These are phyloP conservation scores for Anthostomella pinea DNA, from an alignment of 2,329 filamentous ascomycete species.

Conservation along the genomic window DNA sequence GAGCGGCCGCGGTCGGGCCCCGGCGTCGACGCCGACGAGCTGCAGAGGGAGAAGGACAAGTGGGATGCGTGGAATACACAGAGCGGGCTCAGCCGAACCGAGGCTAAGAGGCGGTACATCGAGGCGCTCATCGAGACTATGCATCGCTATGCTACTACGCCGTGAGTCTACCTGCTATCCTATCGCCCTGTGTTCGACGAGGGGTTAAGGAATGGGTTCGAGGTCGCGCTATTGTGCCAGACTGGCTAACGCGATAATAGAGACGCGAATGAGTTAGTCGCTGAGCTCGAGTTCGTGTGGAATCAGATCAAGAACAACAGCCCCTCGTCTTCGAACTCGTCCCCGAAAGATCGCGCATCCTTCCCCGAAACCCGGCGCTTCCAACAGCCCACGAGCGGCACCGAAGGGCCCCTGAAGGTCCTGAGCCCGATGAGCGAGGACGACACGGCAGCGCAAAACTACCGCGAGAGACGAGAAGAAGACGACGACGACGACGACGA, in stretches of 20 bases:
- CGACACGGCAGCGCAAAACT: slow-evolving; percentile 62
- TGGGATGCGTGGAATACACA: slow-evolving; percentile 97
- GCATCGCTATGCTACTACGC: slow-evolving; percentile 90
- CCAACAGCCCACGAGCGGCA: slow-evolving; percentile 45
- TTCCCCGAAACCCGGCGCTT: slow-evolving; percentile 42
- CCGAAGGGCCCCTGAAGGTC: slow-evolving; percentile 62
- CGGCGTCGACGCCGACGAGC: slow-evolving; percentile 49
- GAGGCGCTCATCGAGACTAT: slow-evolving; percentile 93
- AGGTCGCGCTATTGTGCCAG: too few relatives aligned
- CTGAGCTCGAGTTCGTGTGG: slow-evolving; percentile 98
- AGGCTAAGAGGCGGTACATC: slow-evolving; percentile 92
- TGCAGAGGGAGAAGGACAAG: slow-evolving; percentile 62
- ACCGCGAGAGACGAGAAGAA: slow-evolving; percentile 48
- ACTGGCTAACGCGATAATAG: slow-evolving; percentile 36
- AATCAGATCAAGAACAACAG: slow-evolving; percentile 92
- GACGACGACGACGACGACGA: slow-evolving; percentile 41
- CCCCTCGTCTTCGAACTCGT: slow-evolving; percentile 59
- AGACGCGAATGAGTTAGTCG: slow-evolving; percentile 82
- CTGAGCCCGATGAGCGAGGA: slow-evolving; percentile 85
- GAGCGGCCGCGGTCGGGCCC: slow-evolving; percentile 63
- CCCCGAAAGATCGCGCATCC: slow-evolving; percentile 43
- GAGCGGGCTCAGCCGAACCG: slow-evolving; percentile 76
- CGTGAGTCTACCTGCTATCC: slow-evolving; percentile 46
- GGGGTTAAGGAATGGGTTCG: too few relatives aligned
- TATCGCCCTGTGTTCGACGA: too few relatives aligned